Conservation (phyloP, 257 asterid genomes). For the Solanum tarijense region DNA sequence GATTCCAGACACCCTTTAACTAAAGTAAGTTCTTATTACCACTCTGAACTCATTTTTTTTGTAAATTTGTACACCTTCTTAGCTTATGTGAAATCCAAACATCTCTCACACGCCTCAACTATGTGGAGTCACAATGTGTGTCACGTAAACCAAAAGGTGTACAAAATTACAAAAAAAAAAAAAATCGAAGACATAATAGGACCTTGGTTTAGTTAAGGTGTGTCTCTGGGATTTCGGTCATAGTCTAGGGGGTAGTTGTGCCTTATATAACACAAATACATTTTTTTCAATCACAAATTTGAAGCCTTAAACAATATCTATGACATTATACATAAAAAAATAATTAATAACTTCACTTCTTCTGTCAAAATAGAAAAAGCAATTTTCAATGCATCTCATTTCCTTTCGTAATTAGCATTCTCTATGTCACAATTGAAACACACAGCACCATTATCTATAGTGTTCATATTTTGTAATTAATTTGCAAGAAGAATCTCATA, state of each 20-base stretch:
- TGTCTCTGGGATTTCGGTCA: too few species aligned
- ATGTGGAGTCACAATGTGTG: too few species aligned
- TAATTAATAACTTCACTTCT: background rate
- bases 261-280: background rate
- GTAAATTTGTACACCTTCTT: background rate
- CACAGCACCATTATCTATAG: background rate
- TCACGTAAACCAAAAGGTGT: too few species aligned
- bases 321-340: background rate
- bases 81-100: too few species aligned
- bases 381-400: background rate
- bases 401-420: background rate
- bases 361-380: background rate
- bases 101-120: too few species aligned
- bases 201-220: too few species aligned
- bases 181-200: too few species aligned
- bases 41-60: too few species aligned
- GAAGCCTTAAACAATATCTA: background rate
- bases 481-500: background rate
- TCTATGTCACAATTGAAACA: background rate
- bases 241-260: too few species aligned
- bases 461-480: background rate
- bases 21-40: too few species aligned
- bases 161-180: too few species aligned
- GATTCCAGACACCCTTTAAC: background rate
- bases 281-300: background rate